These are phyloP conservation scores for Drechmeria coniospora DNA, from an alignment of 2,329 filamentous ascomycete species.

Conservation along the genomic window DNA sequence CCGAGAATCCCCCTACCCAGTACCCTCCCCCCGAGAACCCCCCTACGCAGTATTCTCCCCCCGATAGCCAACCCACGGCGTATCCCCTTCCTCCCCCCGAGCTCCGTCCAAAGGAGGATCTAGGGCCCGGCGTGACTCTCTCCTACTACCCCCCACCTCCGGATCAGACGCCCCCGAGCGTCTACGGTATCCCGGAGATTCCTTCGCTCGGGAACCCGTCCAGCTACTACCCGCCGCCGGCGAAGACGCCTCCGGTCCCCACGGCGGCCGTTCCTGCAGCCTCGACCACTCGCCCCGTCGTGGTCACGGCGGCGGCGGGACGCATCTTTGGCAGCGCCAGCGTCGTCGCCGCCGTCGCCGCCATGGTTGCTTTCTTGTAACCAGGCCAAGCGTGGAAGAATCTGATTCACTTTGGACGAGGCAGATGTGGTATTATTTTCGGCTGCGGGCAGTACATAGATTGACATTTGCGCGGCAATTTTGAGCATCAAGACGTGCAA, in stretches of 20 bases:
- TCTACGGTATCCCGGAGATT: no score
- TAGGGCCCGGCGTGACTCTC: neutral
- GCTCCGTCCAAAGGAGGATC: neutral
- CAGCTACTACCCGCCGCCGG: neutral
- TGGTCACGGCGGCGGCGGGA: slow-evolving; percentile 16
- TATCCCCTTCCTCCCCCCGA: neutral
- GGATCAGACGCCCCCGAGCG: no score
- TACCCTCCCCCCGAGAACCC: neutral
- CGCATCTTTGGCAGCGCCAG: slow-evolving; percentile 14
- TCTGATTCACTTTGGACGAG: no score
- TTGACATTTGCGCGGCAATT: no score
- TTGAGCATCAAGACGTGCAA: no score
- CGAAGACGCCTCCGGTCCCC: neutral
- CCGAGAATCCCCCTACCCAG: no score
- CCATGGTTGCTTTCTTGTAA: slow-evolving; percentile 19
- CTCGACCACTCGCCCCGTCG: slow-evolving; percentile 5
- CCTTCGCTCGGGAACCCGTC: neutral
- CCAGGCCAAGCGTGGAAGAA: no score
- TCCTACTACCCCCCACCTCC: neutral
- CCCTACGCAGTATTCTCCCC: no score
- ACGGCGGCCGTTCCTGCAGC: slow-evolving; percentile 3
- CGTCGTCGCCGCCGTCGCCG: slow-evolving; percentile 15
- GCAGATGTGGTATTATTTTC: no score
- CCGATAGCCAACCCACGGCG: no score
- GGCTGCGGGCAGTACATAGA: no score